These are phyloP conservation scores for Ogataea paraovalis DNA, from an alignment of 805 yeast genomes.

Conservation along the genomic window DNA sequence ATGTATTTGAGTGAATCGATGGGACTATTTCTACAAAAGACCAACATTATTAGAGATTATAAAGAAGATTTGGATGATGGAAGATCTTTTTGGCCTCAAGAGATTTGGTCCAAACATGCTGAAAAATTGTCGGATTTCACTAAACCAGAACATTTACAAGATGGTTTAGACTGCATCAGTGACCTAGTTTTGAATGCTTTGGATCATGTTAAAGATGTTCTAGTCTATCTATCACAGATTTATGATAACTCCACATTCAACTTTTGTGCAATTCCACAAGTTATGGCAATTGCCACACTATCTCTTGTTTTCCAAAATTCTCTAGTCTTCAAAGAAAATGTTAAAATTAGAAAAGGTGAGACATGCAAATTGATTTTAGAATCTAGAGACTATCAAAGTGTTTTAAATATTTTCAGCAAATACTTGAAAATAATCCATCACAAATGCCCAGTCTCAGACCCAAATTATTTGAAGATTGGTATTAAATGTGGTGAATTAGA, in stretches of 20 bases:
- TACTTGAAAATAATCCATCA: constrained; percentile 76
- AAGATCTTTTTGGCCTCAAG: constrained; percentile 94
- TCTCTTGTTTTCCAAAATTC: constrained; percentile 82
- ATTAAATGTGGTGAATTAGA: constrained; percentile 84
- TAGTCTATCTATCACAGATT: constrained; percentile 70
- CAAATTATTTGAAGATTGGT: constrained; percentile 80
- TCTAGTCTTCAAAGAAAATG: constrained; percentile 60
- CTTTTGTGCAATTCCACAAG: constrained; percentile 97
- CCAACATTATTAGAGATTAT: constrained; percentile 93
- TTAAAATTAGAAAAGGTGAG: constrained; percentile 88
- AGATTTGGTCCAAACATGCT: constrained; percentile 86
- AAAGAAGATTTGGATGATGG: constrained; percentile 89
- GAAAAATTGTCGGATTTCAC: constrained; percentile 55
- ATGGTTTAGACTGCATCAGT: constrained; percentile 73
- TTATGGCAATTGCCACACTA: constrained; percentile 96
- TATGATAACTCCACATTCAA: constrained; percentile 80
- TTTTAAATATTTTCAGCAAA: constrained; percentile 68
- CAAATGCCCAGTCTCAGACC: constrained; percentile 75
- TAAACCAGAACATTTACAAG: constrained; percentile 39
- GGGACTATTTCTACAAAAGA: constrained; percentile 95
- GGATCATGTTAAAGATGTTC: constrained; percentile 69
- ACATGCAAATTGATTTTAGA: constrained; percentile 73
- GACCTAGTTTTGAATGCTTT: constrained; percentile 79
- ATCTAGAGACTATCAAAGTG: constrained; percentile 71
- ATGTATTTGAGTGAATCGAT: constrained; percentile 69